Evolutionary conservation across 305 asterid genomes (phyloP).

Genomic region (Fraxinus platypoda): DNA sequence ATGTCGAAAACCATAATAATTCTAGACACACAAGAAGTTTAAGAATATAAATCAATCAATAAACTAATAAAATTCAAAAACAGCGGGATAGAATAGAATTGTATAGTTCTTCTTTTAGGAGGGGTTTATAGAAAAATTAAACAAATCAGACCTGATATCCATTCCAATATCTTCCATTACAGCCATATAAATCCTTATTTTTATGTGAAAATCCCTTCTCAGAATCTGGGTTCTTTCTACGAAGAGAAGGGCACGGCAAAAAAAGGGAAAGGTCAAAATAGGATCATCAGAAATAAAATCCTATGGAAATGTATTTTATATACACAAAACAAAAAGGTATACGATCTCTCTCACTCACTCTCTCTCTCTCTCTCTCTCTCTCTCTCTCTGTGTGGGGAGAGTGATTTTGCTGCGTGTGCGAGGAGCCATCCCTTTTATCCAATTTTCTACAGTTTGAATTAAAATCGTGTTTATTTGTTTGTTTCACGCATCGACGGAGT

Average conservation of each 20-base stretch:
- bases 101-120: neutral
- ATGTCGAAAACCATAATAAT: neutral
- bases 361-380: neutral
- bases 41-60: neutral
- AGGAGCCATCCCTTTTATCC: neutral
- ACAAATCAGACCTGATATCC: conserved; percentile 33
- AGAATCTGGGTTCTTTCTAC: neutral
- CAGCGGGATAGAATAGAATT: neutral
- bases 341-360: neutral
- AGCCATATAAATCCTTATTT: neutral
- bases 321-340: neutral
- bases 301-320: neutral
- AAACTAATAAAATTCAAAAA: neutral
- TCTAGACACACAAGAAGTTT: neutral
- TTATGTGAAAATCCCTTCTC: neutral
- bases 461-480: neutral
- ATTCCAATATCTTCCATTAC: conserved; percentile 34
- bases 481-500: neutral
- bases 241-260: neutral
- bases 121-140: neutral
- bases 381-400: neutral
- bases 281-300: neutral
- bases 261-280: neutral
- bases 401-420: neutral
- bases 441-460: neutral